Base-by-base conservation (phyloP, 2,329 filamentous ascomycete species). In the Botrytis sinoallii region DNA sequence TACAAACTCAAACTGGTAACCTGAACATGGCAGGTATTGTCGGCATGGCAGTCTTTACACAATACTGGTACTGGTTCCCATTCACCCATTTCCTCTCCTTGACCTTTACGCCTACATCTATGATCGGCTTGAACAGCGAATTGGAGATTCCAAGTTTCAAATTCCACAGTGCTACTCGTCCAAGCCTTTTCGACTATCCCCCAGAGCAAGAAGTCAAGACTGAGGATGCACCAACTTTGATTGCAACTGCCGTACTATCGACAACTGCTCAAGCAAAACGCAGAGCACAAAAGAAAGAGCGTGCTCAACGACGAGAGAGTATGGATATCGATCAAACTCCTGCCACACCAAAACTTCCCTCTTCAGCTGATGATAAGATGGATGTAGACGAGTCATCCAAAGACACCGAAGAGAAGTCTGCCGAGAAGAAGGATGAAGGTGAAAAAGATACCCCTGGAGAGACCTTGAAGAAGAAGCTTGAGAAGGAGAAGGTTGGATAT, bases 11-110 rank as follows among this genome's bases (percentile, higher is more conserved):
- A 84, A 98, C 95, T 0, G 97, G 97, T 77, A 99, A 98, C 82
- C 90, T 99, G 77, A 98, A 99, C 86, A 98, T 99, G 95, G 91
- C 95, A 29, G 97, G 94, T 75, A 97, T 99, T 77, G 95, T 99
- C 29, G 97, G 96, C 78, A 97, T 97, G 91, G 95, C 94, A 42
- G 93, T 99, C 71, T 99, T 99, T 84, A 97, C 95, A 14, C 96
- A 99, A 83, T 99, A 99, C 86, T 99, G 96, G 96, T 99, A 99
- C 86, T 99, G 96, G 96, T 99, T 99, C 89, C 96, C 96, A 75
- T 92, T 98, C 80, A 97, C 96, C 44, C 96, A 99, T 84, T 99
- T 99, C 89, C 83, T 99, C 74, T 97, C 95, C 0, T 87, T 99
- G 75, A 95, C 94, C 80, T 98, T 99, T 84, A 94, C 93, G n/a